Percentiles rank a stretch among this genome's conserved stretches.
These are phyloP conservation scores for Tetrahymena elliotti DNA, from an alignment of 73 alveolate genomes.

Conservation along the genomic window DNA sequence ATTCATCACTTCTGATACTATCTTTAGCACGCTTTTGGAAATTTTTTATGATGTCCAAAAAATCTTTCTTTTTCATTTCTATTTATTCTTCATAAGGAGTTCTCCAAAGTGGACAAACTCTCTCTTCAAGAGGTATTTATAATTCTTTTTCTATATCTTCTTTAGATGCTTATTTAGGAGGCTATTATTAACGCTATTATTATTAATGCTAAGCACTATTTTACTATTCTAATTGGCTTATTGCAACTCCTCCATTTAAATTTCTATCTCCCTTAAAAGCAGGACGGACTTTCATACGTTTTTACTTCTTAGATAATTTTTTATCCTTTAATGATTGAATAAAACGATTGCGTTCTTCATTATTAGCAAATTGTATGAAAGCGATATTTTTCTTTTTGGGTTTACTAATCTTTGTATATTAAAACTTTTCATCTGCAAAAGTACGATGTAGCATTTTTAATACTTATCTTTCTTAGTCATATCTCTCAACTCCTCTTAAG, in stretches of 20 bases:
- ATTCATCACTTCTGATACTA: slow-evolving; percentile 1
- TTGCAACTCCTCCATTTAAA: slow-evolving; percentile 7
- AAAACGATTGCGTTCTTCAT: slow-evolving; percentile 1
- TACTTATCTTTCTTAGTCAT: slow-evolving; percentile 24
- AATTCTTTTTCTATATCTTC: slow-evolving; percentile 11
- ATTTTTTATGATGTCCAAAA: slow-evolving; percentile 7
- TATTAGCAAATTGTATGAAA: slow-evolving; percentile 1
- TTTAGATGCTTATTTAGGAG: slow-evolving; percentile 7
- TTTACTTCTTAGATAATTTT: neutral
- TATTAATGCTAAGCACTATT: neutral
- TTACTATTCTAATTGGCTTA: neutral
- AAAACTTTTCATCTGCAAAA: slow-evolving; percentile 22
- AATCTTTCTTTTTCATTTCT: slow-evolving; percentile 9
- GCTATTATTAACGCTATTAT: neutral
- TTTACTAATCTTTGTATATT: slow-evolving; percentile 8
- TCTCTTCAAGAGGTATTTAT: slow-evolving; percentile 9
- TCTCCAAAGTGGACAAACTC: slow-evolving; percentile 19
- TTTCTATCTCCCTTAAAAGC: slow-evolving; percentile 21
- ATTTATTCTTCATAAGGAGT: slow-evolving; percentile 19
- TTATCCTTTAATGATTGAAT: neutral
- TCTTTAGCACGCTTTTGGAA: neutral
- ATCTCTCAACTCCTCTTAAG: slow-evolving; percentile 28
- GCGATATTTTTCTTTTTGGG: slow-evolving; percentile 39
- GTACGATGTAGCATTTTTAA: slow-evolving; percentile 4
- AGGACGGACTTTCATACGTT: slow-evolving; percentile 15